Base-by-base conservation (phyloP, 352 stramenopile species). In the Phytophthora aleatoria region DNA sequence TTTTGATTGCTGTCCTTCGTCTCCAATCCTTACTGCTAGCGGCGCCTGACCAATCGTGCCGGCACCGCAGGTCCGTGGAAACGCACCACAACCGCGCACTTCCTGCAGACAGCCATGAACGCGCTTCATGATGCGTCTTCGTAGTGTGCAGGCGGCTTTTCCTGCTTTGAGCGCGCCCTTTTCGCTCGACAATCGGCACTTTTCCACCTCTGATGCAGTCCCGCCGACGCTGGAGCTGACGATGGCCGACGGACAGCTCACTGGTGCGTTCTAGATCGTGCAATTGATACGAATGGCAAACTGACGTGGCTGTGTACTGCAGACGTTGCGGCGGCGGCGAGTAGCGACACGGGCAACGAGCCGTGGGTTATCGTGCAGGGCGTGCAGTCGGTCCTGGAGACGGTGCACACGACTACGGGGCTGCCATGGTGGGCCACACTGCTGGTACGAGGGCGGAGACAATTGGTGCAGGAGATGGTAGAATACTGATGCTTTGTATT, bases 391-490 rank as follows among this genome's bases (percentile, higher is more conserved):
- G 50, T 76, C 44, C 73, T 93, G 26, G 85, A 93, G 43, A 60
- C 67, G 13, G 71, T 93, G 26, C 85, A 93, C 71, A 71, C 55
- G 45, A 81, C 77, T 16, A 90, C 81, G 24, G 82, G 85, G 2
- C 59, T 93, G 63, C 85, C 85, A 1, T 93, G 82, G 85, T 93
- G 85, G 85, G 77, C 85, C 7, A 90, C 83, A 30, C 71, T 93
- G 15, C 58, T 77, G 51, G 83, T 90, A 55, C 2, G 52, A 51
- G 13, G 64, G 31, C 24, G 48, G 4, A 41, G 2, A 15, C 7
- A 24, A 27, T 49, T 24, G 12, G 11, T 13, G 10, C 3, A 24
- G 15, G 27, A 48, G 20, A 3, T 7, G 20, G 15, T 15, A 20
- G 51, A 68, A 11, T 44, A 1, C 41, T 63, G 42, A 70, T 44